A percentile compares a stretch with the other conserved stretches of the same genome.
Conservation (phyloP, 2,329 filamentous ascomycete species). For the Thermomyces lanuginosus region DNA sequence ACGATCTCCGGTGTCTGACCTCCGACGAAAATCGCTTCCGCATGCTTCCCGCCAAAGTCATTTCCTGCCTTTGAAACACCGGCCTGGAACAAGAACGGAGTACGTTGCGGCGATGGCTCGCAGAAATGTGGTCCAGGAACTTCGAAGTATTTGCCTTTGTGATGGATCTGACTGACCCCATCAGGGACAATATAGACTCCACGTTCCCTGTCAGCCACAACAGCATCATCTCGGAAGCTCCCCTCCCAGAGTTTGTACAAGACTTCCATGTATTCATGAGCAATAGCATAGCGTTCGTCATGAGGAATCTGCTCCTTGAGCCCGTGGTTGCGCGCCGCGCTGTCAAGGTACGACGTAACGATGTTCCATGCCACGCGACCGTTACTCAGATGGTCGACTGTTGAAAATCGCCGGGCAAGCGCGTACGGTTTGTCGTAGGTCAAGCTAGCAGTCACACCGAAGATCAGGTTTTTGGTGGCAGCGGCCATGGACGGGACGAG, state of each 20-base stretch:
- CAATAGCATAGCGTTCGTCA: conserved; percentile 34
- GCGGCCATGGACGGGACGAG: conserved; percentile 32
- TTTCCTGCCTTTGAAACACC: conserved; percentile 32
- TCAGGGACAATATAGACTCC: conserved; percentile 18
- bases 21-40: conserved; percentile 32
- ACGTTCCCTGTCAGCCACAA: conserved; percentile 11
- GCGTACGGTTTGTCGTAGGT: conserved; percentile 41
- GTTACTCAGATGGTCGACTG: conserved; percentile 36
- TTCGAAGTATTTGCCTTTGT: conserved; percentile 13
- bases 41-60: conserved; percentile 29
- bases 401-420: conserved; percentile 38
- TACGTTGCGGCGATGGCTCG: conserved; percentile 32
- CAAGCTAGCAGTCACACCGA: conserved; percentile 38
- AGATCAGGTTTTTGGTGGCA: conserved; percentile 31
- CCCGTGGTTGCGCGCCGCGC: conserved; percentile 33
- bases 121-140: conserved; percentile 19
- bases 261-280: conserved; percentile 33
- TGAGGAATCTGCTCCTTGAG: conserved; percentile 31
- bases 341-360: conserved; percentile 34
- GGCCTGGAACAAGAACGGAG: conserved; percentile 33
- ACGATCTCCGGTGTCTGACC: conserved; percentile 30
- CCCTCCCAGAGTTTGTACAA: conserved; percentile 37
- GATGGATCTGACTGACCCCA: conserved; percentile 23
- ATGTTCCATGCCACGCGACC: conserved; percentile 39
- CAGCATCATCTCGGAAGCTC: conserved; percentile 32